Conservation (phyloP, 164 flowering plant species). For the Saururus chinensis region DNA sequence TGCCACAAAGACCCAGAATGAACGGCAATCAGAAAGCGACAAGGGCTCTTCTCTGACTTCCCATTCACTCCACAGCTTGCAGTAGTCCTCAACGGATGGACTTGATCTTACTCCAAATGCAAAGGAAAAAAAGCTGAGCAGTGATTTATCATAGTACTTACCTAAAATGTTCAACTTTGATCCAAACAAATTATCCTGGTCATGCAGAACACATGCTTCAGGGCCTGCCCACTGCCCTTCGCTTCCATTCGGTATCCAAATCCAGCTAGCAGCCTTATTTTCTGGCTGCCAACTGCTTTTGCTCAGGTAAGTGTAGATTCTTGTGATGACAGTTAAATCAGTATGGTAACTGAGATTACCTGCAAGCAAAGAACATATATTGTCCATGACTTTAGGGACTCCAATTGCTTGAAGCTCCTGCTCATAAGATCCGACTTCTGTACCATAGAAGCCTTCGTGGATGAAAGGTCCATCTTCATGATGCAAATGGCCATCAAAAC, state of each 20-base stretch:
- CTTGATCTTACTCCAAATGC: slow-evolving; percentile 25
- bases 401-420: slow-evolving; percentile 42
- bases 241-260: slow-evolving; percentile 48
- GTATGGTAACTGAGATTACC: slow-evolving; percentile 24
- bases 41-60: slow-evolving; percentile 22
- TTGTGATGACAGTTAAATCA: slow-evolving; percentile 18
- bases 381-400: slow-evolving; percentile 21
- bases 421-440: slow-evolving; percentile 19
- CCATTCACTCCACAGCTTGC: slow-evolving; percentile 52
- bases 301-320: slow-evolving; percentile 37
- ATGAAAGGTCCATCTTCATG: slow-evolving; percentile 56
- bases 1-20: slow-evolving; percentile 41
- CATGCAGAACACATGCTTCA: slow-evolving; percentile 39
- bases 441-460: slow-evolving; percentile 48
- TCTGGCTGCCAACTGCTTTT: slow-evolving; percentile 28
- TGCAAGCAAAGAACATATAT: slow-evolving; percentile 36
- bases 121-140: slow-evolving; percentile 36
- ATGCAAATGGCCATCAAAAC: slow-evolving; percentile 21
- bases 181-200: slow-evolving; percentile 41
- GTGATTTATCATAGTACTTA: slow-evolving; percentile 22
- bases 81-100: slow-evolving; percentile 44
- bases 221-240: slow-evolving; percentile 41
- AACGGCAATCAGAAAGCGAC: slow-evolving; percentile 31
- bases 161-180: slow-evolving; percentile 31
- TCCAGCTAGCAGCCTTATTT: slow-evolving; percentile 12